Evolutionary conservation across 2,329 filamentous ascomycete species (phyloP).

Genomic region (Botryosphaeria agaves): DNA sequence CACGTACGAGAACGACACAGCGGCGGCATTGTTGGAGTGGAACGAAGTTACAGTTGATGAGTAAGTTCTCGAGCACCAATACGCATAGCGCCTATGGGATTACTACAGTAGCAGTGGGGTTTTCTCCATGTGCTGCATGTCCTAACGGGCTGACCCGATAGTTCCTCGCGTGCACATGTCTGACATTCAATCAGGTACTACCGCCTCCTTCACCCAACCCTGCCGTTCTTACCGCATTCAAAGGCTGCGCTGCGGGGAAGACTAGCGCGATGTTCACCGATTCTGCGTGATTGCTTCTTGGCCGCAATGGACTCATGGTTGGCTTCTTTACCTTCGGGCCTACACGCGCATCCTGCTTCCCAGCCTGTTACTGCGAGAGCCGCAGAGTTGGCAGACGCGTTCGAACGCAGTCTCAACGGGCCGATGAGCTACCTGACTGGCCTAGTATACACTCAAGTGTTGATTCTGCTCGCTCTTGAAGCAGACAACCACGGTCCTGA

Average conservation of each 20-base stretch:
- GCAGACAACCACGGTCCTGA: slow-evolving; percentile 38
- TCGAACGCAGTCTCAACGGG: no score
- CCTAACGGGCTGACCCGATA: no score
- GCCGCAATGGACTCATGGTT: slow-evolving; percentile 44
- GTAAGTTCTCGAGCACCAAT: no score
- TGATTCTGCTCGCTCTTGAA: slow-evolving; percentile 49
- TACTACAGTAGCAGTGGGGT: no score
- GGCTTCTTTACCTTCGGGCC: slow-evolving; percentile 1
- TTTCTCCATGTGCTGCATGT: slow-evolving; percentile 3
- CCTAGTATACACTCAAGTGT: slow-evolving; percentile 44
- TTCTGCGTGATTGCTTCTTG: slow-evolving; percentile 45
- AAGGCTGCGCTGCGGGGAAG: slow-evolving; percentile 38
- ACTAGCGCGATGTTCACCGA: slow-evolving; percentile 36
- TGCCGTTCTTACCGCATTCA: slow-evolving; percentile 45
- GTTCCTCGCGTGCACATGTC: no score
- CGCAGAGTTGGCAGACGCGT: no score
- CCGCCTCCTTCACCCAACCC: slow-evolving; percentile 44
- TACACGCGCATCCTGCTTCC: slow-evolving; percentile 20
- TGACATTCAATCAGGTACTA: slow-evolving; percentile 37
- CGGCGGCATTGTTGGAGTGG: slow-evolving; percentile 21
- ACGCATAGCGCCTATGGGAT: no score
- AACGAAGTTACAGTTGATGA: slow-evolving; percentile 27
- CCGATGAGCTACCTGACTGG: slow-evolving; percentile 26
- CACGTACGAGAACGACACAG: slow-evolving; percentile 10
- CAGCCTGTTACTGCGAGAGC: no score